Conservation (phyloP, 202 grass and related monocot species). For the Digitaria exilis region DNA sequence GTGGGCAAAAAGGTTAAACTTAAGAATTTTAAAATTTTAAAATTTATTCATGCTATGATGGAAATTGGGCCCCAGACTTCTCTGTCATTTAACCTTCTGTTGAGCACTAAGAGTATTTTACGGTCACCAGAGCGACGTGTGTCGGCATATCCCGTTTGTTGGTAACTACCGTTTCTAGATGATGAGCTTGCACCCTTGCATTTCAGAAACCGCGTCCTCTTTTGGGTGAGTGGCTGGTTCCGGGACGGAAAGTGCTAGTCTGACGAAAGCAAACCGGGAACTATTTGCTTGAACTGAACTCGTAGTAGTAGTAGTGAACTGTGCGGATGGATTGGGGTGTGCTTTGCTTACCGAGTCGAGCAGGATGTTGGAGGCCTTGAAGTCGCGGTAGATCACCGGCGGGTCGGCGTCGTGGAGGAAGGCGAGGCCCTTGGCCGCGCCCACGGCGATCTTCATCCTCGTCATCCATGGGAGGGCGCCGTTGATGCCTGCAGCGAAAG, state of each 20-base stretch:
- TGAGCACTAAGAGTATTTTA: background rate
- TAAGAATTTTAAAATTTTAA: background rate
- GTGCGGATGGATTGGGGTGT: background rate
- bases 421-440: conserved; percentile 81
- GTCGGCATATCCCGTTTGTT: conserved; percentile 21
- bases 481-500: conserved; percentile 28
- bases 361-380: conserved; percentile 96
- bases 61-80: background rate
- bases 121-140: background rate
- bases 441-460: conserved; percentile 90
- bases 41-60: background rate
- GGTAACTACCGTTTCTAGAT: conserved; percentile 12
- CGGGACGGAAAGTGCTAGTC: background rate
- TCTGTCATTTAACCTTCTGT: background rate
- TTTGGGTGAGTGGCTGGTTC: background rate
- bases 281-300: background rate
- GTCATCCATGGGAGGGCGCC: conserved; percentile 75
- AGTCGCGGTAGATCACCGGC: conserved; percentile 86
- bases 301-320: background rate
- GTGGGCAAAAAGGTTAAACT: conserved; percentile 28
- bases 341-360: conserved; percentile 63
- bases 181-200: conserved; percentile 17
- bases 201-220: background rate
- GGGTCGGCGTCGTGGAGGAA: conserved; percentile 82
- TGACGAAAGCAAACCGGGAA: background rate